These are phyloP conservation scores for Misopates orontium DNA, from an alignment of 257 asterid genomes.

Conservation along the genomic window DNA sequence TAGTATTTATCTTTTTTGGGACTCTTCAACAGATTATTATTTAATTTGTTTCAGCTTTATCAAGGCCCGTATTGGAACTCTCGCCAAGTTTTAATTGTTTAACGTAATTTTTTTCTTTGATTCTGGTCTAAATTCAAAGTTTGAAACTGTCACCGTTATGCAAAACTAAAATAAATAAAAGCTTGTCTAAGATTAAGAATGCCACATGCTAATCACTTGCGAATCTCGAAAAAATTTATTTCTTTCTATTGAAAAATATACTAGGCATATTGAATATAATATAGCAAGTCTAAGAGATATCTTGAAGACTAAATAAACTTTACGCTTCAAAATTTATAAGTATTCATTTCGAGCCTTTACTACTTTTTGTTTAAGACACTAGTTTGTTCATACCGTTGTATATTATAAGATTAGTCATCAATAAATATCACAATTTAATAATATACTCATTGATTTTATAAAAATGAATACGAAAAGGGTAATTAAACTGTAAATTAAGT, in stretches of 20 bases:
- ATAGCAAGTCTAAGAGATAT: too few species aligned
- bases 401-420: too few species aligned
- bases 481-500: too few species aligned
- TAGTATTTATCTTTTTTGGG: conserved; percentile 26
- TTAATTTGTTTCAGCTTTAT: conserved; percentile 31
- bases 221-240: background rate
- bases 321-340: too few species aligned
- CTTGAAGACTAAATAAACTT: too few species aligned
- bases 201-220: background rate
- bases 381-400: too few species aligned
- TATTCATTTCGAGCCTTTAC: too few species aligned
- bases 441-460: too few species aligned
- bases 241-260: background rate
- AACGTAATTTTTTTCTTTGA: background rate
- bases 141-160: background rate
- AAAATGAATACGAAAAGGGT: too few species aligned
- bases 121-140: background rate
- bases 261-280: too few species aligned
- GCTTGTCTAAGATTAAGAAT: background rate
- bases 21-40: conserved; percentile 24
- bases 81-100: conserved; percentile 28
- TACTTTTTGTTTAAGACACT: too few species aligned
- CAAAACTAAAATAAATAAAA: background rate
- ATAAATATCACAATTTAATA: too few species aligned
- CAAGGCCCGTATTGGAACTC: conserved; percentile 44